These are phyloP conservation scores for Emiliania huxleyi DNA, from an alignment of 78 protist species.

Conservation along the genomic window DNA sequence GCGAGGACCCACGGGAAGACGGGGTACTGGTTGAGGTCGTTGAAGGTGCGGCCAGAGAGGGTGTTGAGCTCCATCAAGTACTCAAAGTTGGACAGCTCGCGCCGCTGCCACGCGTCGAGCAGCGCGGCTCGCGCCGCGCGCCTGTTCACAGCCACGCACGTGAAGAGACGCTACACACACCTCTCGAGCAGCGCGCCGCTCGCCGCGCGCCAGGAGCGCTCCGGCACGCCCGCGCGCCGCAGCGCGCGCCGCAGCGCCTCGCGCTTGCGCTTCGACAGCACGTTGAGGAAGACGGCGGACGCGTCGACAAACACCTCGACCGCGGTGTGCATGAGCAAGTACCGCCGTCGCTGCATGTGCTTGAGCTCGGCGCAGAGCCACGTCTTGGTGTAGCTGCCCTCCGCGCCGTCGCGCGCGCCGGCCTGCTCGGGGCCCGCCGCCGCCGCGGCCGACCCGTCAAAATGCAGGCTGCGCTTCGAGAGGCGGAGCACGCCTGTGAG, in stretches of 20 bases:
- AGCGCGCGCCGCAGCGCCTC: not conserved
- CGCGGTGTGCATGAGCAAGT: not conserved
- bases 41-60: slow-evolving; percentile 4
- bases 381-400: too few relatives aligned
- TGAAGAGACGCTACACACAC: too few relatives aligned
- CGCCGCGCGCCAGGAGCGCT: not conserved
- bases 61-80: slow-evolving; percentile 41
- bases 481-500: too few relatives aligned
- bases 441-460: too few relatives aligned
- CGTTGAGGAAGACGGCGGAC: not conserved
- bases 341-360: not conserved
- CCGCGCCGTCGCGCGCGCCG: too few relatives aligned
- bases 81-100: slow-evolving; percentile 17
- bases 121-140: not conserved
- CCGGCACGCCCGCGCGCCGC: slow-evolving; percentile 14
- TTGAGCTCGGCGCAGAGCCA: not conserved
- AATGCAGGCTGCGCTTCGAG: too few relatives aligned
- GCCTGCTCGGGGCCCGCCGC: too few relatives aligned
- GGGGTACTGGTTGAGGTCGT: slow-evolving; percentile 45
- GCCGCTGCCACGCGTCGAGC: not conserved
- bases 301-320: not conserved
- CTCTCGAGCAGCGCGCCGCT: not conserved
- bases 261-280: not conserved
- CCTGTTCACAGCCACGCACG: too few relatives aligned
- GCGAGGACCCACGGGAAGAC: slow-evolving; percentile 67